Base-by-base conservation (phyloP, 805 yeast genomes). In the Saccharomycopsis fermentans region DNA sequence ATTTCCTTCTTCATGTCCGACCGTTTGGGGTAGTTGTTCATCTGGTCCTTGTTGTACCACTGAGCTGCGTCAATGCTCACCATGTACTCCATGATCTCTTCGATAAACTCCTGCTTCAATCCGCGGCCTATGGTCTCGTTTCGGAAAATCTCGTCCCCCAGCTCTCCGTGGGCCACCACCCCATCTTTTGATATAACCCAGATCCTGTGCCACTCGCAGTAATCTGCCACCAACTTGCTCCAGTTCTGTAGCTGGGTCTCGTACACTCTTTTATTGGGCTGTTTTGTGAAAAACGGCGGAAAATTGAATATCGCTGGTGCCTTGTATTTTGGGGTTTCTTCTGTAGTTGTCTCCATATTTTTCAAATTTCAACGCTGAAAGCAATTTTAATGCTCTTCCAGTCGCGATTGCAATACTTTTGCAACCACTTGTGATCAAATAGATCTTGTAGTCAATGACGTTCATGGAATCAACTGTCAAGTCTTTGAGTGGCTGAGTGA, bases 221-320 rank as follows among this genome's bases (percentile, higher is more conserved):
- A 87, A 5, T 75, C 74, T 9, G 86, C 68, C 0, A 92, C 72
- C 29, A 92, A 70, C 51, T 79, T 74, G 29, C 77, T 73, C 99
- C 99, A 92, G 57, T 86, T 81, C n/a, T 77, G 77, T 16, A 86
- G 72, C 70, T 92, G 99, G 11, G 89, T 83, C 34, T 79, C 77
- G 74, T 87, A 81, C 1, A 94, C 85, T 11, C 87, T 81, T 39
- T 83, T 79, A 65, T 92, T 91, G 24, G 94, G 90, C 71, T 92
- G 99, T 61, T 82, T 78, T 8, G 98, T 94, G 73, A 83, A 92
- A 64, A 92, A 81, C 0, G 99, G 99, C 5, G 97, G 97, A 70
- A 90, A 92, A 40, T 81, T 75, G 66, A 83, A 82, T 19, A 84
- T 82, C 3, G 77, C 69, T 4, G 88, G 87, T 56, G 74, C 75